phyloP scores from a whole-genome alignment of 2,329 filamentous ascomycete genomes.

The Tolypocladium pustulatum region DNA sequence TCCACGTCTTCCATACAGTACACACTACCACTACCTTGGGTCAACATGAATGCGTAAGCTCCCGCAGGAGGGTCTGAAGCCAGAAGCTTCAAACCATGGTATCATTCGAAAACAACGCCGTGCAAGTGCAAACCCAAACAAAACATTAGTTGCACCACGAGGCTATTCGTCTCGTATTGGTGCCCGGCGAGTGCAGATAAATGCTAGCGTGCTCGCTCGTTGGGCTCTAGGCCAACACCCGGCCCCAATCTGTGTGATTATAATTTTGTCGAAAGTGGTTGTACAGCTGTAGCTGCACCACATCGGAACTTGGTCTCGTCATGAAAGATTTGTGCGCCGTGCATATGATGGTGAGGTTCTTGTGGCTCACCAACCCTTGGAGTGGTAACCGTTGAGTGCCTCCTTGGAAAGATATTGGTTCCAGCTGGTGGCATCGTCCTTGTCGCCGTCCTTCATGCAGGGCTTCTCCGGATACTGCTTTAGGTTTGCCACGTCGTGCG shows the following conservation, averaged over 20 bases:
- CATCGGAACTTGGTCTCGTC: background rate
- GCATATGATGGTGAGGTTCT: constrained; percentile 11
- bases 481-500: constrained; percentile 81
- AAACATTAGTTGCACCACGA: constrained; percentile 6
- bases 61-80: constrained; percentile 2
- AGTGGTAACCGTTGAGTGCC: constrained; percentile 40
- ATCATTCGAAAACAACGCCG: constrained; percentile 14
- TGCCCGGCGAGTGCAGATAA: constrained; percentile 1
- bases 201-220: background rate
- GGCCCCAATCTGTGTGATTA: background rate
- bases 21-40: constrained; percentile 12
- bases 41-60: constrained; percentile 4
- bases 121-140: constrained; percentile 9
- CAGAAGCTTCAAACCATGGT: constrained; percentile 16
- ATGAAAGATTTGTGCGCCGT: constrained; percentile 16
- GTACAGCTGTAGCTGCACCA: background rate
- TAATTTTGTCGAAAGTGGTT: background rate
- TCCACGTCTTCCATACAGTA: constrained; percentile 13
- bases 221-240: background rate
- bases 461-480: constrained; percentile 65
- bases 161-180: constrained; percentile 2
- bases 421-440: constrained; percentile 61
- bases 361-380: constrained; percentile 28
- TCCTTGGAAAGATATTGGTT: constrained; percentile 81
- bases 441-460: constrained; percentile 49